These are phyloP conservation scores for Hypsizygus marmoreus DNA, from an alignment of 768 basidiomycete species.

Conservation along the genomic window DNA sequence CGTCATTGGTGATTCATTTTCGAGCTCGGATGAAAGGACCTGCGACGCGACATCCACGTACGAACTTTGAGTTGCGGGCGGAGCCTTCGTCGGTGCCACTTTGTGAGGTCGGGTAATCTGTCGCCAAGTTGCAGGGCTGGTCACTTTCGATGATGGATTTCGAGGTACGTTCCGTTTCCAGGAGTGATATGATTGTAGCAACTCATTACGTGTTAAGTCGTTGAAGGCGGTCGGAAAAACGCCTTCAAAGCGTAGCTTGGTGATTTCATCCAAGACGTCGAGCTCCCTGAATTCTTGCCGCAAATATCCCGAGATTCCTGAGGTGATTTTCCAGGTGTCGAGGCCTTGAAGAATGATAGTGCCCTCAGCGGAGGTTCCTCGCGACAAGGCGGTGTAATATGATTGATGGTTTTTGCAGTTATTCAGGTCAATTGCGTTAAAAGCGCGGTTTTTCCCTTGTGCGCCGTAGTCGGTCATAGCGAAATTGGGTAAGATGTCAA, in stretches of 20 bases:
- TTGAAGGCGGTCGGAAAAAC: conserved; percentile 15
- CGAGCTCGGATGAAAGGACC: too few species aligned
- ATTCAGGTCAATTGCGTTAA: too few species aligned
- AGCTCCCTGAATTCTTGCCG: conserved; percentile 36
- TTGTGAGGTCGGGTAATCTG: too few species aligned
- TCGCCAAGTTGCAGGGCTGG: too few species aligned
- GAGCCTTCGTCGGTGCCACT: too few species aligned
- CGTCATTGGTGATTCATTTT: conserved; percentile 13
- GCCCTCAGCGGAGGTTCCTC: conserved; percentile 9
- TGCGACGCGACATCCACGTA: too few species aligned
- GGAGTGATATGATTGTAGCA: conserved; percentile 21
- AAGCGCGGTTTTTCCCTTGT: too few species aligned
- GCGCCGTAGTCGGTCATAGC: too few species aligned
- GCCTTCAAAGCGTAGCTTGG: conserved; percentile 19
- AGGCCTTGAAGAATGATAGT: conserved; percentile 28
- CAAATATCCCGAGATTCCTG: conserved; percentile 24
- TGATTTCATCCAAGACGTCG: conserved; percentile 37
- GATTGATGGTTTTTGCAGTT: too few species aligned
- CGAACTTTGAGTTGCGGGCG: too few species aligned
- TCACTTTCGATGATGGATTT: too few species aligned
- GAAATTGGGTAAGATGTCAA: too few species aligned
- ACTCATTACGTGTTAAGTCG: conserved; percentile 12
- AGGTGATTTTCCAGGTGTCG: conserved; percentile 23
- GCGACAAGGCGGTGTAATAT: conserved; percentile 5
- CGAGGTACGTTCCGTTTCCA: conserved; percentile 20